Evolutionary conservation across 1,139 yeast genomes (phyloP), one percentile per base, ranked within the genome.

Genomic region (Debaryomyces robertsiae): DNA sequence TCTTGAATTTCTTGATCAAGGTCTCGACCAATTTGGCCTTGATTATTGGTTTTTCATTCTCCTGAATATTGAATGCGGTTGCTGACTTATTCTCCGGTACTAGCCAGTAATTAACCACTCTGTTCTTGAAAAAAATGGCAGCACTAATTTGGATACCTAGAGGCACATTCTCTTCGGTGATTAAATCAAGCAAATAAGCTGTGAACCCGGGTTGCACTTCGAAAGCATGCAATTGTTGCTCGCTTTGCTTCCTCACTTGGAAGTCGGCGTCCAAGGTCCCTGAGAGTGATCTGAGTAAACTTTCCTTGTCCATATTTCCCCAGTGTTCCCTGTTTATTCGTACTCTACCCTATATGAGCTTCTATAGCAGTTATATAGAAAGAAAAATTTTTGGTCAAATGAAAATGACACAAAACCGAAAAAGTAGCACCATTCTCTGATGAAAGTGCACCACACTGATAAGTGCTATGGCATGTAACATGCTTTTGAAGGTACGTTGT

Each of bases 61-160:
- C 64, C 30, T 59, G 63, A 39, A 82, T 77, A 40, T 57, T 52
- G 14, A 57, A 44, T 3, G 59, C 46, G 7, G 60, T 44, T 3
- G 58, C 52, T 15, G 58, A 44, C 48, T 58, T 65, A 35, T 70
- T 72, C 31, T 71, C 79, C 0, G 69, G 75, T 9, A 58, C 57
- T 24, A 66, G 60, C 91, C 91, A 84, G 48, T 78, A 74, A 46
- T 71, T 67, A 35, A 63, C 66, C 27, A 84, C 69, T 53, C 85
- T 73, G 56, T 83, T 84, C 57, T 84, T 84, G 64, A 83, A 79
- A 54, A 80, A 79, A 38, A 84, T 81, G 3, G 86, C 82, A 3
- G 87, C 81, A 11, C 86, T 75, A 37, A 79, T 64, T 51, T 83
- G 77, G 42, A 78, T 71, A 10, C 80, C 77, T 13, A 63, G 52